Percentiles rank a stretch among this genome's conserved stretches.
These are phyloP conservation scores for Aspergillus fischeri DNA, from an alignment of 2,329 filamentous ascomycete species.

Conservation along the genomic window DNA sequence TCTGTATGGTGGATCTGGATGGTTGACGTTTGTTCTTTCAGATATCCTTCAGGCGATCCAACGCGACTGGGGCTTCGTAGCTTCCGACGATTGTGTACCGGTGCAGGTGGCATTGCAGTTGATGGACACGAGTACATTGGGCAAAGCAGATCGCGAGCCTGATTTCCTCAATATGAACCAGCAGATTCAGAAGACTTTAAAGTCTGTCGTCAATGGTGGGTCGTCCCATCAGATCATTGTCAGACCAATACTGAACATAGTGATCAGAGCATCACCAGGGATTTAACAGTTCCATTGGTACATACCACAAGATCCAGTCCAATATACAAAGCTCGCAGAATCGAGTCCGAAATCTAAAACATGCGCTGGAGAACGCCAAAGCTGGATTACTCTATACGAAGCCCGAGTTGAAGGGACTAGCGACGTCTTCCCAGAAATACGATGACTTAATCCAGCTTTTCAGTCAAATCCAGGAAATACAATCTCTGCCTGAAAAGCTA, in stretches of 20 bases:
- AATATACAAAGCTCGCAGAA: slow-evolving; percentile 87
- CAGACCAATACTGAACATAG: slow-evolving; percentile 7
- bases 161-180: slow-evolving; percentile 80
- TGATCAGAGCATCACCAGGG: slow-evolving; percentile 84
- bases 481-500: slow-evolving; percentile 83
- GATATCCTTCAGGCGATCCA: slow-evolving; percentile 78
- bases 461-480: slow-evolving; percentile 79
- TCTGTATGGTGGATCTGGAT: slow-evolving; percentile 4
- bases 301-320: slow-evolving; percentile 96
- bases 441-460: slow-evolving; percentile 83
- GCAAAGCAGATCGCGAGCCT: slow-evolving; percentile 80
- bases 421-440: slow-evolving; percentile 81
- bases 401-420: slow-evolving; percentile 85
- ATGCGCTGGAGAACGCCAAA: slow-evolving; percentile 77
- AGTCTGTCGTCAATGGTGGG: slow-evolving; percentile 79
- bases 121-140: slow-evolving; percentile 89
- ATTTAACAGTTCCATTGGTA: slow-evolving; percentile 98
- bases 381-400: slow-evolving; percentile 77
- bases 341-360: slow-evolving; percentile 75
- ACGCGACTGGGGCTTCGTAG: slow-evolving; percentile 88
- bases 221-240: background rate
- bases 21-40: slow-evolving; percentile 12
- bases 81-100: slow-evolving; percentile 79
- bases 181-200: slow-evolving; percentile 87
- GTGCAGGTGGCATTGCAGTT: slow-evolving; percentile 93